Evolutionary conservation across 345 rosid species (phyloP).

Genomic region (Gossypium thurberi): DNA sequence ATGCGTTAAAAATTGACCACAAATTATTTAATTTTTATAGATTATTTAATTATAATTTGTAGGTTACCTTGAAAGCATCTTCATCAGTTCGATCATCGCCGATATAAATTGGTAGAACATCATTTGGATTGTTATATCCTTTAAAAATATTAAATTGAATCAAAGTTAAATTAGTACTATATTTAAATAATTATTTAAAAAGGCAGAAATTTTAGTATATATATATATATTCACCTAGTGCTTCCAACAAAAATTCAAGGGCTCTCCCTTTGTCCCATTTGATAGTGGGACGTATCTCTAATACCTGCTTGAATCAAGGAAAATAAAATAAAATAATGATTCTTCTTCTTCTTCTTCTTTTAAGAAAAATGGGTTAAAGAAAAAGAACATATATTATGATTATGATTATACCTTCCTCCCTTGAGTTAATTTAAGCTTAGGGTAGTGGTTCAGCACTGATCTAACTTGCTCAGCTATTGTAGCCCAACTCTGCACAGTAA

Average conservation of each 20-base stretch:
- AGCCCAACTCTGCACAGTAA: conserved; percentile 51
- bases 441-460: conserved; percentile 52
- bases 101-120: conserved; percentile 76
- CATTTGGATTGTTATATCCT: conserved; percentile 53
- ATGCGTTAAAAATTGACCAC: not conserved
- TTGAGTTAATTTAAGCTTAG: conserved; percentile 57
- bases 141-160: conserved; percentile 3
- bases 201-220: not conserved
- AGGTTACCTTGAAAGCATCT: conserved; percentile 77
- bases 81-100: conserved; percentile 95
- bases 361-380: too few relatives aligned
- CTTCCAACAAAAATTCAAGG: conserved; percentile 68
- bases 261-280: conserved; percentile 99
- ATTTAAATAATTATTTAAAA: not conserved
- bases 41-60: not conserved
- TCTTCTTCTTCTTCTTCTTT: too few relatives aligned
- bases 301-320: conserved; percentile 5
- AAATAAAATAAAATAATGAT: not conserved
- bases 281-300: conserved; percentile 89
- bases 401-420: conserved; percentile 59
- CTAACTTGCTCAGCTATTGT: conserved; percentile 54
- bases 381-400: too few relatives aligned
- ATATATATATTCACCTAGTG: conserved; percentile 45
- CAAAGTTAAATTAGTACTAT: not conserved
- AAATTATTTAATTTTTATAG: not conserved